Evolutionary conservation across 768 basidiomycete genomes (phyloP).

Genomic region (Agaricus blazei): DNA sequence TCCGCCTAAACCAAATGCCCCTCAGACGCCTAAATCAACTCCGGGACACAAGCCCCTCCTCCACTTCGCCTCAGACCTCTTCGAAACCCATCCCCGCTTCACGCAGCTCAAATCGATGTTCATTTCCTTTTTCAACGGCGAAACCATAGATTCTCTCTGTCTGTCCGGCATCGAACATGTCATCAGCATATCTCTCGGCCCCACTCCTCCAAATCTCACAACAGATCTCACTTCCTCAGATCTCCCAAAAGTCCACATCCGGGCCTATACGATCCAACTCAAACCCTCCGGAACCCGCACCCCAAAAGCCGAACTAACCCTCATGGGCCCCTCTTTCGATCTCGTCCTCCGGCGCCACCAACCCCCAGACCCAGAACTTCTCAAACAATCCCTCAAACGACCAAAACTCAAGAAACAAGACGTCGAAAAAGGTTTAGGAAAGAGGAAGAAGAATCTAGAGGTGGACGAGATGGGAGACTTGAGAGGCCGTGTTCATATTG

Average conservation of each 20-base stretch:
- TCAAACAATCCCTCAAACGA: slow-evolving; percentile 75
- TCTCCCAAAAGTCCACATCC: slow-evolving; percentile 84
- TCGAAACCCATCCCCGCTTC: slow-evolving; percentile 91
- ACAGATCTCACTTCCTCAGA: slow-evolving; percentile 25
- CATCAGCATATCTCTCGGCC: slow-evolving; percentile 74
- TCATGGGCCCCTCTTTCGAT: slow-evolving; percentile 92
- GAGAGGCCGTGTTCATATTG: slow-evolving; percentile 85
- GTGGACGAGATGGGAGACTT: slow-evolving; percentile 98
- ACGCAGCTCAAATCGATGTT: slow-evolving; percentile 89
- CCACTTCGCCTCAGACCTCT: slow-evolving; percentile 94
- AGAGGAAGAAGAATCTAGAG: slow-evolving; percentile 91
- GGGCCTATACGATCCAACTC: slow-evolving; percentile 75
- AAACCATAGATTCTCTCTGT: slow-evolving; percentile 78
- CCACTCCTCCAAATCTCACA: slow-evolving; percentile 52
- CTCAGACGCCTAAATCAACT: slow-evolving; percentile 81
- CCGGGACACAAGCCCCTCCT: slow-evolving; percentile 88
- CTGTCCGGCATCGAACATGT: slow-evolving; percentile 84
- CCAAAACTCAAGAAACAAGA: slow-evolving; percentile 89
- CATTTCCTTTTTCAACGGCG: slow-evolving; percentile 86
- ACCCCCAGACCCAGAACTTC: slow-evolving; percentile 69
- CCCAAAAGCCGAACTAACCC: slow-evolving; percentile 76
- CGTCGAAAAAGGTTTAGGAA: slow-evolving; percentile 81
- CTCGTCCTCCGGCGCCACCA: slow-evolving; percentile 72
- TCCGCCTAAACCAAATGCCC: background rate
- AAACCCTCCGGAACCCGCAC: slow-evolving; percentile 73